Conservation (phyloP, 2,329 filamentous ascomycete species). For the Fusarium pilosicola region DNA sequence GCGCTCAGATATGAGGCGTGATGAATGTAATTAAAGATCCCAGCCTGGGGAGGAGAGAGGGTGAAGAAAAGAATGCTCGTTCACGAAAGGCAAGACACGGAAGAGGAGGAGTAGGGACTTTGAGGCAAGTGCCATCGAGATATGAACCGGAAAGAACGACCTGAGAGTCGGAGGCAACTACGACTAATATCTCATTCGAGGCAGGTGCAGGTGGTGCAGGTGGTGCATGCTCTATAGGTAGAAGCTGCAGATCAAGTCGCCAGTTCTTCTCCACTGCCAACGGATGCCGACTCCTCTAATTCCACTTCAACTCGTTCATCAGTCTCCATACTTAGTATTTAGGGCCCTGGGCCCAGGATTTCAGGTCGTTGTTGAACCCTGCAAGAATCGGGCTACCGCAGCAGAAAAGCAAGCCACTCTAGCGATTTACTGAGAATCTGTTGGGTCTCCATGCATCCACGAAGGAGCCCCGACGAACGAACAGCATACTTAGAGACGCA, state of each 20-base stretch:
- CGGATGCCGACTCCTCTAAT: constrained; percentile 27
- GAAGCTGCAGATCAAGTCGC: constrained; percentile 15
- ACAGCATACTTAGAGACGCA: background rate
- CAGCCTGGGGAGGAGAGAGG: constrained; percentile 10
- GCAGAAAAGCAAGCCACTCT: constrained; percentile 36
- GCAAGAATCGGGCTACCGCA: constrained; percentile 37
- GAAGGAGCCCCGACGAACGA: constrained; percentile 9
- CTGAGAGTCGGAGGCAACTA: background rate
- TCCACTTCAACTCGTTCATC: constrained; percentile 1
- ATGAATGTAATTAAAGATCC: constrained; percentile 29
- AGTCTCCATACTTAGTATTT: background rate
- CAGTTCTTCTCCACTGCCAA: constrained; percentile 28
- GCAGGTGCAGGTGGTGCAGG: background rate
- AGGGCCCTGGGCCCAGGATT: constrained; percentile 10
- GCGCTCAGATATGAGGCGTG: constrained; percentile 3
- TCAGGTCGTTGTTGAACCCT: constrained; percentile 34
- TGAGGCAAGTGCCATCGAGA: constrained; percentile 18
- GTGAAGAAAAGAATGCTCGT: background rate
- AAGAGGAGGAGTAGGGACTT: background rate
- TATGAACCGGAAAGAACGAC: background rate
- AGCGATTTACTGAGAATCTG: constrained; percentile 20
- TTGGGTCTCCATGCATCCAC: constrained; percentile 26
- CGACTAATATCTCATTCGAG: constrained; percentile 1
- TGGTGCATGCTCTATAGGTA: constrained; percentile 1
- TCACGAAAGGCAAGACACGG: background rate